A percentile compares a stretch with the other conserved stretches of the same genome.
phyloP scores from a whole-genome alignment of 805 yeast species.

The Wickerhamiella musiphila region DNA sequence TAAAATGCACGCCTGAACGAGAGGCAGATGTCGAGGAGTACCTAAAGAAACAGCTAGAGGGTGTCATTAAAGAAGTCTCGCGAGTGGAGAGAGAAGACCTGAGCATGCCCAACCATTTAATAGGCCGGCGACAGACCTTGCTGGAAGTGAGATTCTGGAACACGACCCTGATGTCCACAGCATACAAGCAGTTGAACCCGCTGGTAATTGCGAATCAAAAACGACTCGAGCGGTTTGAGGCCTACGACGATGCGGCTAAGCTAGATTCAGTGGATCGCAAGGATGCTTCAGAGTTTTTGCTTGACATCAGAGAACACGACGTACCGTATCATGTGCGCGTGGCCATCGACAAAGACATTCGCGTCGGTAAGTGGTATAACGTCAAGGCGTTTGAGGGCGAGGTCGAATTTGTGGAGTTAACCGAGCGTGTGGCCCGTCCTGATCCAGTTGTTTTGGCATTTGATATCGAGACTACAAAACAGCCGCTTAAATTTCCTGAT shows the following conservation, averaged over 20 bases:
- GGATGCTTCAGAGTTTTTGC: slow-evolving; percentile 44
- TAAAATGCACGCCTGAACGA: slow-evolving; percentile 35
- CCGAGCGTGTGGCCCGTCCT: slow-evolving; percentile 77
- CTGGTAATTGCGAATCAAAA: slow-evolving; percentile 50
- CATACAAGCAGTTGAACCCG: slow-evolving; percentile 53
- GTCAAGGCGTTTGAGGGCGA: slow-evolving; percentile 48
- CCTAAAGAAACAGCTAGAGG: slow-evolving; percentile 49
- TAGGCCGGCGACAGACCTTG: slow-evolving; percentile 51
- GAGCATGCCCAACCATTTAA: slow-evolving; percentile 65
- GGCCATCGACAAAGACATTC: slow-evolving; percentile 62
- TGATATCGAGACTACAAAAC: slow-evolving; percentile 94
- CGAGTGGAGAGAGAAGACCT: slow-evolving; percentile 63
- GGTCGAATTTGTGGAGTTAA: slow-evolving; percentile 37
- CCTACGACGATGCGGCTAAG: slow-evolving; percentile 25
- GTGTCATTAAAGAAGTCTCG: slow-evolving; percentile 36
- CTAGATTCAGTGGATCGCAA: slow-evolving; percentile 6
- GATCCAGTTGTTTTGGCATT: slow-evolving; percentile 94
- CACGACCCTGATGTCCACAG: slow-evolving; percentile 53
- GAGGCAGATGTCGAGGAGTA: slow-evolving; percentile 77
- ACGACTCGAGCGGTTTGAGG: slow-evolving; percentile 44
- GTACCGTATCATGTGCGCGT: slow-evolving; percentile 95
- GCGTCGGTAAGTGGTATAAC: slow-evolving; percentile 94
- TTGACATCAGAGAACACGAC: slow-evolving; percentile 82
- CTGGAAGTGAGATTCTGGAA: slow-evolving; percentile 60
- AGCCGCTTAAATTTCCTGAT: slow-evolving; percentile 92